A percentile compares a stretch with the other conserved stretches of the same genome.
Evolutionary conservation across 2,329 filamentous ascomycete species (phyloP).

Genomic region (Cladophialophora immunda): DNA sequence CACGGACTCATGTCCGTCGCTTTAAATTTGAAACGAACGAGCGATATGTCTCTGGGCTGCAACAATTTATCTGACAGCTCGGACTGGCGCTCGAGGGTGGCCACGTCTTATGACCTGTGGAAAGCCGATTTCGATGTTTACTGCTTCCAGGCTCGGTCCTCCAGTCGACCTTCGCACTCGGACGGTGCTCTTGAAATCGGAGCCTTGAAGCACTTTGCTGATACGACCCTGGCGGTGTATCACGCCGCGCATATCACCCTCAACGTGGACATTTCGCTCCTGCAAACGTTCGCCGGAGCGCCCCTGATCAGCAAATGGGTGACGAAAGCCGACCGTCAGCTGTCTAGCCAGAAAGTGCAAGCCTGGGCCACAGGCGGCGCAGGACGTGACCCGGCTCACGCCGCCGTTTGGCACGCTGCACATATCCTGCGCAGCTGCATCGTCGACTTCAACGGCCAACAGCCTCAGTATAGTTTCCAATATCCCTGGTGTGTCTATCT

Average conservation of each 20-base stretch:
- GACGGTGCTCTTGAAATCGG: not conserved
- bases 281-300: not conserved
- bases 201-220: slow-evolving; percentile 8
- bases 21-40: not conserved
- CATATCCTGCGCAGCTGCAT: not conserved
- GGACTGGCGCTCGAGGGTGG: no score
- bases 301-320: no score
- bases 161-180: no score
- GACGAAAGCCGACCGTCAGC: no score
- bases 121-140: no score
- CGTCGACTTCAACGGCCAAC: not conserved
- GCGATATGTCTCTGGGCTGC: no score
- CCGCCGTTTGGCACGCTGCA: not conserved
- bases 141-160: no score
- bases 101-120: no score
- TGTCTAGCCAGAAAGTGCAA: no score
- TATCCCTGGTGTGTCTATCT: slow-evolving; percentile 5
- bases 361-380: not conserved
- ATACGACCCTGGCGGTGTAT: no score
- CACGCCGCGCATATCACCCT: not conserved
- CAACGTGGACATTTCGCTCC: not conserved
- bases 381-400: not conserved
- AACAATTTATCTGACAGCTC: no score
- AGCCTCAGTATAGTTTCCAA: not conserved
- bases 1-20: slow-evolving; percentile 5